A percentile compares a stretch with the other conserved stretches of the same genome.
These are phyloP conservation scores for Alternaria hordeiaustralica DNA, from an alignment of 2,329 filamentous ascomycete species.

Conservation along the genomic window DNA sequence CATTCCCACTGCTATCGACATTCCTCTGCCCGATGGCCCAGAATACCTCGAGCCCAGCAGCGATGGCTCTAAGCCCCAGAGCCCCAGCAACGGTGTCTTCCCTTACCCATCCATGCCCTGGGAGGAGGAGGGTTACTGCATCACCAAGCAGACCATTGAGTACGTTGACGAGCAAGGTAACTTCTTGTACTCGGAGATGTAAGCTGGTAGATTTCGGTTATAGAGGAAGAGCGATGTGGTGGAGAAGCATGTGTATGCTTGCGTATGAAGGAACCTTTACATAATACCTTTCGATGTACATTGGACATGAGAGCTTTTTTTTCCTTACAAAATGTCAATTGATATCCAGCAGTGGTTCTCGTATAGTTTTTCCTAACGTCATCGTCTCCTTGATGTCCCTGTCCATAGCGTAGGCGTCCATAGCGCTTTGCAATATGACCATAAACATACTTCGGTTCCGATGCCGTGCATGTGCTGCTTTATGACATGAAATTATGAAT, in stretches of 20 bases:
- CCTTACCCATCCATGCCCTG: slow-evolving; percentile 27
- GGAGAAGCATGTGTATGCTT: neutral
- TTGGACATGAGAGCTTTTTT: slow-evolving; percentile 10
- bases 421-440: neutral
- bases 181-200: slow-evolving; percentile 37
- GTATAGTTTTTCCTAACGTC: neutral
- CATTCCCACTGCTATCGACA: slow-evolving; percentile 28
- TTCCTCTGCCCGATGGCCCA: slow-evolving; percentile 18
- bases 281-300: slow-evolving; percentile 17
- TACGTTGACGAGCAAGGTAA: slow-evolving; percentile 45
- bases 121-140: slow-evolving; percentile 41
- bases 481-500: neutral
- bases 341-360: slow-evolving; percentile 9
- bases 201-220: neutral
- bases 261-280: slow-evolving; percentile 6
- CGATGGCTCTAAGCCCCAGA: slow-evolving; percentile 5
- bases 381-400: neutral
- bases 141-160: slow-evolving; percentile 39
- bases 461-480: neutral
- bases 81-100: slow-evolving; percentile 16
- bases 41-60: slow-evolving; percentile 18
- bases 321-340: slow-evolving; percentile 13
- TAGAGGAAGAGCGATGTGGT: neutral
- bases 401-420: neutral
- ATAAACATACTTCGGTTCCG: neutral